phyloP scores from a whole-genome alignment of 495 filamentous ascomycete species.

The Aspergillus leporis region DNA sequence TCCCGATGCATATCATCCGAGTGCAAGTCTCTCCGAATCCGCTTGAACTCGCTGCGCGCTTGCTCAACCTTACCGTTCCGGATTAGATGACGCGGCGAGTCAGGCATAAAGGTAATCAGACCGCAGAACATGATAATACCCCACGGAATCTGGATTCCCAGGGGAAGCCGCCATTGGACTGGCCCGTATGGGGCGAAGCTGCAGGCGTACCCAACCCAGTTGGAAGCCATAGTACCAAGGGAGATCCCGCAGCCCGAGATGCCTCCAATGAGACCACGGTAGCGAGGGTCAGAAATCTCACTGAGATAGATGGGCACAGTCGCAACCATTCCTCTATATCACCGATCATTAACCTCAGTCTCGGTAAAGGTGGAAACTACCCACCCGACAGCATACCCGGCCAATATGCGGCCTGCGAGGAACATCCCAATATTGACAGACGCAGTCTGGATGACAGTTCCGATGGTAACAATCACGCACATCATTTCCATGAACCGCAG shows the following conservation, averaged over 20 bases:
- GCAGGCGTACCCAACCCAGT: constrained; percentile 61
- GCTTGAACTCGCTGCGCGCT: constrained; percentile 50
- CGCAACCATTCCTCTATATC: constrained; percentile 49
- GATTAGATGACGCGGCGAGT: constrained; percentile 57
- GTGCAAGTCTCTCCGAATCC: constrained; percentile 49
- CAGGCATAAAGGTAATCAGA: constrained; percentile 58
- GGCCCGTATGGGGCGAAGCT: constrained; percentile 54
- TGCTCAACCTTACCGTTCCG: constrained; percentile 52
- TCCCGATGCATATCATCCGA: constrained; percentile 52
- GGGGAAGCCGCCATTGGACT: constrained; percentile 57
- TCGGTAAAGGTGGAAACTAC: constrained; percentile 7
- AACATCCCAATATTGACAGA: constrained; percentile 62
- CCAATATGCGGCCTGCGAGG: constrained; percentile 54
- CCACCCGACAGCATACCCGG: constrained; percentile 57
- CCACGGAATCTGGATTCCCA: constrained; percentile 61
- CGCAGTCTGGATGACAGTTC: constrained; percentile 56
- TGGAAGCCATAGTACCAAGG: constrained; percentile 58
- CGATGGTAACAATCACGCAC: constrained; percentile 58
- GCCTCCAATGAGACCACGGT: constrained; percentile 57
- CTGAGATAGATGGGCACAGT: constrained; percentile 61
- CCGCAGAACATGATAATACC: constrained; percentile 58
- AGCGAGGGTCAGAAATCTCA: constrained; percentile 55
- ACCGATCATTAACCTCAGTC: background rate
- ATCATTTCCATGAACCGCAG: constrained; percentile 60
- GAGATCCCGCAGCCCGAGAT: constrained; percentile 60